phyloP scores from a whole-genome alignment of 1,284 basidiomycete species.

The Rugiboletus extremiorientalis region DNA sequence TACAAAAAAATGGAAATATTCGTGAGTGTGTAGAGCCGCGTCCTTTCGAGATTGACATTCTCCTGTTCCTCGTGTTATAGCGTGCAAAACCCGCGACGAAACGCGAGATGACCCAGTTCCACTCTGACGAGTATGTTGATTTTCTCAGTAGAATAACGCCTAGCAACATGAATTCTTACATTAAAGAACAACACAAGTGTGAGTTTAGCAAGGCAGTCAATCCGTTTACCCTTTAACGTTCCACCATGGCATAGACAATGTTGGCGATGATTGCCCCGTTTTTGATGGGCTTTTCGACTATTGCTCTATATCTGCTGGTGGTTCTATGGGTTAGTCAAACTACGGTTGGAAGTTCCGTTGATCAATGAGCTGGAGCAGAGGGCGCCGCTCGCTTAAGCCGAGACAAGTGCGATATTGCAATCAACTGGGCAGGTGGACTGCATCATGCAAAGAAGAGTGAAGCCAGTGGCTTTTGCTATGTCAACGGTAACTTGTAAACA shows the following conservation, averaged over 20 bases:
- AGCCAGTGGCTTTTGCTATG: constrained; percentile 98
- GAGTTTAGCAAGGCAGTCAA: constrained; percentile 24
- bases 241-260: constrained; percentile 57
- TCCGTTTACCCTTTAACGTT: not conserved
- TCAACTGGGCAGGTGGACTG: constrained; percentile 98
- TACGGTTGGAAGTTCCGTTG: not conserved
- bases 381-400: constrained; percentile 93
- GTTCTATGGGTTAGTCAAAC: constrained; percentile 85
- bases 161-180: constrained; percentile 83
- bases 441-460: constrained; percentile 99
- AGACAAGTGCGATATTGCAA: constrained; percentile 98
- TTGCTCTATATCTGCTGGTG: constrained; percentile 97
- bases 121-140: constrained; percentile 93
- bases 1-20: constrained; percentile 99
- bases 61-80: constrained; percentile 42
- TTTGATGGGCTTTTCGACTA: constrained; percentile 99
- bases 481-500: constrained; percentile 71
- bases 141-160: constrained; percentile 85
- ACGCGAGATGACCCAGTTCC: constrained; percentile 96
- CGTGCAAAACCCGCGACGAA: constrained; percentile 99
- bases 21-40: constrained; percentile 49
- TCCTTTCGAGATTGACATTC: not conserved
- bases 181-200: constrained; percentile 98
- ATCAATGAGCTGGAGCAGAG: constrained; percentile 55
- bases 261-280: constrained; percentile 96